Evolutionary conservation across 305 asterid species (phyloP).

Genomic region (Withania somnifera): DNA sequence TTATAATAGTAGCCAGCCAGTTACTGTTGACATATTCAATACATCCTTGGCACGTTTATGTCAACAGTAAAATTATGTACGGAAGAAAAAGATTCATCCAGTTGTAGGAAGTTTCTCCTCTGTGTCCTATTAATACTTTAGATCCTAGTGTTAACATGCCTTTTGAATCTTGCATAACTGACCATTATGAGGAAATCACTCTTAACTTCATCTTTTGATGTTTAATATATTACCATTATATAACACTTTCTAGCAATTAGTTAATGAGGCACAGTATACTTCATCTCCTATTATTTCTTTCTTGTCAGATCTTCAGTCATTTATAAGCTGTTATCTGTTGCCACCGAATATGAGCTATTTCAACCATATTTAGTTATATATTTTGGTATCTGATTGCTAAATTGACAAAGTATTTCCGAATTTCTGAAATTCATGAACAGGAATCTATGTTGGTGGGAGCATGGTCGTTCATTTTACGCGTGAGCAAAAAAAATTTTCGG

Average conservation of each 20-base stretch:
- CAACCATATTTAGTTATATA: not conserved
- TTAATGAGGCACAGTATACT: not conserved
- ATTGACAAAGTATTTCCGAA: not conserved
- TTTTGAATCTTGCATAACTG: not conserved
- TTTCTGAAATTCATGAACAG: constrained; percentile 9
- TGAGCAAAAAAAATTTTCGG: not conserved
- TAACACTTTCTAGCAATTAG: not conserved
- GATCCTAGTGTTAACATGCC: not conserved
- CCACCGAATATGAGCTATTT: not conserved
- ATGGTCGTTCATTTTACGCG: constrained; percentile 26
- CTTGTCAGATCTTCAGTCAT: not conserved
- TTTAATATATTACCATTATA: not conserved
- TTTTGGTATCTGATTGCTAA: not conserved
- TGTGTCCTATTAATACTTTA: not conserved
- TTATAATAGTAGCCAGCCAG: not conserved
- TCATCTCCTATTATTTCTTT: not conserved
- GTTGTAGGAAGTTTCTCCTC: not conserved
- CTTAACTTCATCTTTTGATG: not conserved
- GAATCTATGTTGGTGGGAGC: constrained; percentile 25
- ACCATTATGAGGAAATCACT: not conserved
- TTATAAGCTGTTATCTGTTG: not conserved
- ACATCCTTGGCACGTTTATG: not conserved
- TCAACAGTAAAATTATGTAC: not conserved
- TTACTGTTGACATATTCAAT: not conserved
- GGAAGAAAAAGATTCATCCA: not conserved